These are phyloP conservation scores for Chaetomium tenue DNA, from an alignment of 495 filamentous ascomycete genomes.

Conservation along the genomic window DNA sequence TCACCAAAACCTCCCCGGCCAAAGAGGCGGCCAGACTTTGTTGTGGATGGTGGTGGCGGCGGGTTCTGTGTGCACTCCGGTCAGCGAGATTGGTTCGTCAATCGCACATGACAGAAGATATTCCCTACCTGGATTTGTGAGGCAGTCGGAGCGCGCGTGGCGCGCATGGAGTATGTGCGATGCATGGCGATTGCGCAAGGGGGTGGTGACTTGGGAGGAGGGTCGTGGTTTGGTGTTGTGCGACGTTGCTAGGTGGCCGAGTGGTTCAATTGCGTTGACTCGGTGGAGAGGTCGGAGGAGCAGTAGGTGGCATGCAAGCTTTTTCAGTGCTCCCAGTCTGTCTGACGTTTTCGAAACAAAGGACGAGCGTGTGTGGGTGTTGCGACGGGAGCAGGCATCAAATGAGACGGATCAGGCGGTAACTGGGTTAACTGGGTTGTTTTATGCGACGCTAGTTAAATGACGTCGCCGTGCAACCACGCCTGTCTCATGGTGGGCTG, in stretches of 20 bases:
- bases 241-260: background rate
- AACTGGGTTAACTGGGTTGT: slow-evolving; percentile 14
- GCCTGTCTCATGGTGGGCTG: background rate
- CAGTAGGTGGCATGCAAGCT: background rate
- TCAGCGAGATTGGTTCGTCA: slow-evolving; percentile 20
- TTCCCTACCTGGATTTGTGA: slow-evolving; percentile 49
- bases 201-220: background rate
- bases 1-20: slow-evolving; percentile 81
- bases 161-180: slow-evolving; percentile 98
- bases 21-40: slow-evolving; percentile 85
- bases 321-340: background rate
- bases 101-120: background rate
- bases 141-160: slow-evolving; percentile 83
- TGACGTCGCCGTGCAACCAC: slow-evolving; percentile 33
- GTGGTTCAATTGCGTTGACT: background rate
- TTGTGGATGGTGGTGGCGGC: slow-evolving; percentile 84
- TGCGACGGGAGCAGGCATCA: background rate
- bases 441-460: slow-evolving; percentile 21
- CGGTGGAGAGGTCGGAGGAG: background rate
- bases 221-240: background rate
- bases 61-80: slow-evolving; percentile 66
- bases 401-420: slow-evolving; percentile 17
- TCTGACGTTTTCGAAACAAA: slow-evolving; percentile 2
- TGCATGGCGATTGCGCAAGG: slow-evolving; percentile 60
- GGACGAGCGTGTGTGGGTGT: background rate